Percentiles rank a stretch among this genome's conserved stretches.
Conservation (phyloP, 2,329 filamentous ascomycete species). For the Colletotrichum destructivum region DNA sequence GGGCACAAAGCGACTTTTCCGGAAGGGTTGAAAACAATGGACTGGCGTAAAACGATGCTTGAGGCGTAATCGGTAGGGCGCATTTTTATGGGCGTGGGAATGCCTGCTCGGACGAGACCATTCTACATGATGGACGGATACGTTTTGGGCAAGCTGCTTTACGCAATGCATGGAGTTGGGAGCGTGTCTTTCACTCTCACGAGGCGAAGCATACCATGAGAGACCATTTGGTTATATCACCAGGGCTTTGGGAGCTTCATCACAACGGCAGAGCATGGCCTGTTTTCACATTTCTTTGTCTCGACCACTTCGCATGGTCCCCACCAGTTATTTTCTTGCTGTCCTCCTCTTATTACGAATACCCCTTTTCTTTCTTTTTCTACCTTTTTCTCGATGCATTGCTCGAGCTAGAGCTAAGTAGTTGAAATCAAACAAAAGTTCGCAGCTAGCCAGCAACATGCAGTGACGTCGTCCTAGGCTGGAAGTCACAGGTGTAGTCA, state of each 20-base stretch:
- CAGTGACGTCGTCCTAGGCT: neutral
- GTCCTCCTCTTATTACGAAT: conserved; percentile 28
- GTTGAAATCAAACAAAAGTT: conserved; percentile 7
- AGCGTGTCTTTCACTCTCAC: conserved; percentile 19
- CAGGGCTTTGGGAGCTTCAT: conserved; percentile 1
- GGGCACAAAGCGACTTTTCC: conserved; percentile 80
- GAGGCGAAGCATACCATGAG: conserved; percentile 30
- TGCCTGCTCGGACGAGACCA: conserved; percentile 7
- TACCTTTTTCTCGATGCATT: neutral
- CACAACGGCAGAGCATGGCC: conserved; percentile 12
- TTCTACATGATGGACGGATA: conserved; percentile 11
- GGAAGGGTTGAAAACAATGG: conserved; percentile 54
- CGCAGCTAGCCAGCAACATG: neutral
- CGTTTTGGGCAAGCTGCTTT: conserved; percentile 9
- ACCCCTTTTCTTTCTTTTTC: conserved; percentile 5
- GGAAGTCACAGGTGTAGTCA: neutral
- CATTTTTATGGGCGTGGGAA: neutral
- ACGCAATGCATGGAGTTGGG: conserved; percentile 30
- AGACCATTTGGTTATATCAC: conserved; percentile 29
- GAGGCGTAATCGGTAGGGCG: conserved; percentile 22
- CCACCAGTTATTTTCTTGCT: conserved; percentile 4
- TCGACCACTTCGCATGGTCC: neutral
- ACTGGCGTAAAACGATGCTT: conserved; percentile 3
- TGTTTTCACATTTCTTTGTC: conserved; percentile 9
- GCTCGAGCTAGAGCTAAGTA: conserved; percentile 13